A percentile compares a stretch with the other conserved stretches of the same genome.
Conservation (phyloP, 1,284 basidiomycete species). For the Athelia psychrophila region DNA sequence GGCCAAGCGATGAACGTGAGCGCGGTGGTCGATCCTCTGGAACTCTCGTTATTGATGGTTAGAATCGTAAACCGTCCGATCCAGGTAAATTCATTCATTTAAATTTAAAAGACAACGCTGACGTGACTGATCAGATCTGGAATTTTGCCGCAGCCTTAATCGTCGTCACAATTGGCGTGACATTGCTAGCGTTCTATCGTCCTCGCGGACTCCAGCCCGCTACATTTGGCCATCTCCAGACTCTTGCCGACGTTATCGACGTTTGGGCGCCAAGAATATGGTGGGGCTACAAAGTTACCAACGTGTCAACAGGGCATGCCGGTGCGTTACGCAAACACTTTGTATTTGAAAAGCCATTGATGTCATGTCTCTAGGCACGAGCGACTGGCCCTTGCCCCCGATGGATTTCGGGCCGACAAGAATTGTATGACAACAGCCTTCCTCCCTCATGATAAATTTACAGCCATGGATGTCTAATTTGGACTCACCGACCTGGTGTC, state of each 20-base stretch:
- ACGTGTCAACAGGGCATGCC: background rate
- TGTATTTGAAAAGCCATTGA: no score
- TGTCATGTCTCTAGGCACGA: no score
- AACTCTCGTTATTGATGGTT: background rate
- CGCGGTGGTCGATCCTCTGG: constrained; percentile 8
- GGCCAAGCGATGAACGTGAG: constrained; percentile 22
- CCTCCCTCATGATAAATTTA: no score
- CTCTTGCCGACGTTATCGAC: constrained; percentile 29
- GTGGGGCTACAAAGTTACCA: constrained; percentile 30
- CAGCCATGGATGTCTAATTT: no score
- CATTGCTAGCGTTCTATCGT: constrained; percentile 10
- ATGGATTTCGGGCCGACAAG: constrained; percentile 23
- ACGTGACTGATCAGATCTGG: background rate
- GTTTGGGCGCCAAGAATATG: constrained; percentile 29
- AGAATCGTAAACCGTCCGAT: no score
- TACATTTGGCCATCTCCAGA: constrained; percentile 28
- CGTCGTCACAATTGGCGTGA: background rate
- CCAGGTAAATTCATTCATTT: background rate
- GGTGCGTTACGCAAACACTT: background rate
- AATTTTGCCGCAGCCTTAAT: background rate
- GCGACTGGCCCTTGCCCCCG: no score
- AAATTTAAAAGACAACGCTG: background rate
- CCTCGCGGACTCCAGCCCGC: constrained; percentile 25
- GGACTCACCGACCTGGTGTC: no score
- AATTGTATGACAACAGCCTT: no score